Percentiles rank a stretch among this genome's conserved stretches.
phyloP scores from a whole-genome alignment of 177 flowering plant genomes.

The Vitis hybrid region DNA sequence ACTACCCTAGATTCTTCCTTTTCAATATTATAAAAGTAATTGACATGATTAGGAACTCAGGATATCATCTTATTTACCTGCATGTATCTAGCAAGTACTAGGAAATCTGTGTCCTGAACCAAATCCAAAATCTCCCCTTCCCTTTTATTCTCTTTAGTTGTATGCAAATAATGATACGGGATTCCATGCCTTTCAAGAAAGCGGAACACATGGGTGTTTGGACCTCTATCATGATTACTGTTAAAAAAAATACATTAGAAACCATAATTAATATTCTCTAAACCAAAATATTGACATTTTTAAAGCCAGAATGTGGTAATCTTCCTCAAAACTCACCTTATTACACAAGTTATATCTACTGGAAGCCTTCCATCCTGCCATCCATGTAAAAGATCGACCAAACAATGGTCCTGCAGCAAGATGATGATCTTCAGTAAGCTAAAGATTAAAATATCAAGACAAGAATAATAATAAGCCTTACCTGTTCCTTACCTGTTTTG shows the following conservation, averaged over 20 bases:
- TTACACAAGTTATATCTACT: conserved; percentile 78
- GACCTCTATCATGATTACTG: conserved; percentile 90
- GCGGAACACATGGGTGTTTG: conserved; percentile 82
- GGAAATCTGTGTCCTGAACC: conserved; percentile 74
- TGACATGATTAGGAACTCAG: not conserved
- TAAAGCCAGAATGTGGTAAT: not conserved
- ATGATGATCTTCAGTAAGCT: conserved; percentile 3
- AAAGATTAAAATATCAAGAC: not conserved
- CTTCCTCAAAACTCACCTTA: conserved; percentile 52
- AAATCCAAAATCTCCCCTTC: conserved; percentile 75
- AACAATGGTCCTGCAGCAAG: conserved; percentile 79
- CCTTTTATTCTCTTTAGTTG: conserved; percentile 53
- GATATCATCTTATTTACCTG: conserved; percentile 57
- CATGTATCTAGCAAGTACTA: conserved; percentile 98
- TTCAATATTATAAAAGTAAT: not conserved
- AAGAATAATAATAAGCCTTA: conserved; percentile 5
- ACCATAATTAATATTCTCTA: no score
- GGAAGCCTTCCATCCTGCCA: conserved; percentile 87
- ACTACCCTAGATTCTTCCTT: not conserved
- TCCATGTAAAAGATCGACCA: conserved; percentile 75
- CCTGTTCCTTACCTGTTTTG: conserved; percentile 91
- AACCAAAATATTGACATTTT: not conserved
- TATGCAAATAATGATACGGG: conserved; percentile 66
- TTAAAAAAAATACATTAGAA: conserved; percentile 3
- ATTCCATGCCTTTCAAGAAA: conserved; percentile 75